Evolutionary conservation across 208 protist species (phyloP).

Genomic region (Crithidia acanthocephali): DNA sequence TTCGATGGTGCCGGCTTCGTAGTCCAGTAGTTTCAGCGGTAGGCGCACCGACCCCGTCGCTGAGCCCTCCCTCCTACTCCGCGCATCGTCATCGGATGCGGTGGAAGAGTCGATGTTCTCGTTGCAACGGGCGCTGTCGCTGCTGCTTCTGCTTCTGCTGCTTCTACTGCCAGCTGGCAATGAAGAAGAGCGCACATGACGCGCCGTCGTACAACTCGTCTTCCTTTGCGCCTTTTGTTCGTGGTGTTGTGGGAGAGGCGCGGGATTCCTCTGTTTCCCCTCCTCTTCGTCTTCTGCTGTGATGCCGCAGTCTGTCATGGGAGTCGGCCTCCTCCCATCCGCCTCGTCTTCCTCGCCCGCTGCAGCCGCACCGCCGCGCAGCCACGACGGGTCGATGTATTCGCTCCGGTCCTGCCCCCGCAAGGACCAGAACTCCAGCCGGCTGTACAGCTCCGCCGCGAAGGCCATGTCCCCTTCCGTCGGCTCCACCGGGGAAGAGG

Average conservation of each 20-base stretch:
- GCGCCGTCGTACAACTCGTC: neutral
- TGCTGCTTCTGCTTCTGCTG: neutral
- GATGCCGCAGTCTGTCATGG: too few species aligned
- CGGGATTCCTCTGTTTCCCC: too few species aligned
- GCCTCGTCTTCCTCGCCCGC: neutral
- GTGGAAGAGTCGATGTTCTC: neutral
- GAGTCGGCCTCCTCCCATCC: neutral
- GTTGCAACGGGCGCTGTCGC: neutral
- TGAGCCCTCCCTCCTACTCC: neutral
- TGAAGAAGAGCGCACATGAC: neutral
- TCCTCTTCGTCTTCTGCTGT: too few species aligned
- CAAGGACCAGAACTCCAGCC: conserved; percentile 73
- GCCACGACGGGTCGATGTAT: conserved; percentile 39
- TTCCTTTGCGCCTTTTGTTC: too few species aligned
- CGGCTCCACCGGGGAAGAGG: conserved; percentile 13
- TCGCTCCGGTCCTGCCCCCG: conserved; percentile 57
- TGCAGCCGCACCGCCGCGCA: neutral
- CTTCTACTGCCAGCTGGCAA: too few species aligned
- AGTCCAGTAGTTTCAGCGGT: conserved; percentile 27
- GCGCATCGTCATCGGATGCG: neutral
- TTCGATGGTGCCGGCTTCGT: conserved; percentile 23
- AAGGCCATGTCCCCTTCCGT: conserved; percentile 63
- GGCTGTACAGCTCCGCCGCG: conserved; percentile 61
- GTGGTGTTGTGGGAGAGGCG: too few species aligned
- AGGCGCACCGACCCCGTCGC: conserved; percentile 2